Evolutionary conservation across 352 stramenopile genomes (phyloP).

Genomic region (Globisporangium megalacanthum): DNA sequence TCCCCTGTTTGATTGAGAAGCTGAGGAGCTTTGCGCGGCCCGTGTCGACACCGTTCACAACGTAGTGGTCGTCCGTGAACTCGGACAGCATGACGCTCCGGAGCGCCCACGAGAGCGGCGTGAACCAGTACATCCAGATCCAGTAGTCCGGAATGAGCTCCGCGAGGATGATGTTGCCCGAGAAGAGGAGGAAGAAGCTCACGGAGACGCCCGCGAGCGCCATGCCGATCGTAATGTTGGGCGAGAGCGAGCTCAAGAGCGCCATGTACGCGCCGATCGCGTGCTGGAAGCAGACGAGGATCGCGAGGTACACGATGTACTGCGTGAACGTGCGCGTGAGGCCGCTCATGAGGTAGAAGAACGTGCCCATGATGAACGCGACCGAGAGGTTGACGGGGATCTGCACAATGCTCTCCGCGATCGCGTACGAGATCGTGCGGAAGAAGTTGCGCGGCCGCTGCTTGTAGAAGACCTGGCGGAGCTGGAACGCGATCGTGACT

Average conservation of each 20-base stretch:
- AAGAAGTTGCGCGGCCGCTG: conserved; percentile 83
- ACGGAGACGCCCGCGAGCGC: conserved; percentile 22
- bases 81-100: conserved; percentile 27
- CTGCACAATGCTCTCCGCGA: conserved; percentile 23
- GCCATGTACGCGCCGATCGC: conserved; percentile 30
- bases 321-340: conserved; percentile 44
- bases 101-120: conserved; percentile 34
- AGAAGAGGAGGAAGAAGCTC: conserved; percentile 41
- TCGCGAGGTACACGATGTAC: conserved; percentile 31
- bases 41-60: background rate
- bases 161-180: conserved; percentile 37
- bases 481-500: conserved; percentile 56
- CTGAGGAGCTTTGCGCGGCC: conserved; percentile 1
- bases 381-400: conserved; percentile 10
- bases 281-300: conserved; percentile 64
- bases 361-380: background rate
- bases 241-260: conserved; percentile 24
- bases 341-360: conserved; percentile 70
- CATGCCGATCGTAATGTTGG: conserved; percentile 28
- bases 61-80: conserved; percentile 19
- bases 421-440: conserved; percentile 59
- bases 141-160: conserved; percentile 35
- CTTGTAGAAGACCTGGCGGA: conserved; percentile 86
- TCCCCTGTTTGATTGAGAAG: conserved; percentile 14
- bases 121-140: conserved; percentile 49